Conservation (phyloP, 2,329 filamentous ascomycete species). For the Sarocladium strictum region DNA sequence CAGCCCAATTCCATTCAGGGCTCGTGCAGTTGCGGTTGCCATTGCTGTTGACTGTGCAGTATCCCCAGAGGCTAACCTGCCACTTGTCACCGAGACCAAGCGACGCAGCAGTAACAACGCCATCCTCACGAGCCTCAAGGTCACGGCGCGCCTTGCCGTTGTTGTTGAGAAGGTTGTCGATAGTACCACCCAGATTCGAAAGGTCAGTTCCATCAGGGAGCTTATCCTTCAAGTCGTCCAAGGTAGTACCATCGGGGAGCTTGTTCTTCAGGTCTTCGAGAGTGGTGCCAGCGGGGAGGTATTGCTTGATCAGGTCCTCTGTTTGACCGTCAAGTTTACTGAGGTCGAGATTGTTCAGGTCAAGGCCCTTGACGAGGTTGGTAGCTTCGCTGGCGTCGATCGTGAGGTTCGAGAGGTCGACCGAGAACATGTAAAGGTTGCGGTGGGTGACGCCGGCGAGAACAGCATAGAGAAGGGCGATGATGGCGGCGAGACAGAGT, state of each 20-base stretch:
- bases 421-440: constrained; percentile 50
- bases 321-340: constrained; percentile 12
- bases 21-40: constrained; percentile 61
- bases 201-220: constrained; percentile 12
- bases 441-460: constrained; percentile 52
- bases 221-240: constrained; percentile 28
- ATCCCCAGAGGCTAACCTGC: constrained; percentile 79
- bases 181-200: constrained; percentile 21
- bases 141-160: constrained; percentile 14
- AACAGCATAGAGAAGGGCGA: constrained; percentile 57
- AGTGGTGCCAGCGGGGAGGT: constrained; percentile 13
- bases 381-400: constrained; percentile 30
- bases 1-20: constrained; percentile 70
- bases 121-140: constrained; percentile 18
- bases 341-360: constrained; percentile 19
- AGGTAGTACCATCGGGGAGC: constrained; percentile 22
- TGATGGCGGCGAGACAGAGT: constrained; percentile 70
- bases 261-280: constrained; percentile 10
- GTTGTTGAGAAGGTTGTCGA: constrained; percentile 16
- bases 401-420: constrained; percentile 58
- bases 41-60: constrained; percentile 59
- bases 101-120: constrained; percentile 50
- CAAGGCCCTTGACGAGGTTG: constrained; percentile 16
- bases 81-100: constrained; percentile 70
- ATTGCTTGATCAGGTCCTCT: constrained; percentile 14